These are phyloP conservation scores for Telopea speciosissima DNA, from an alignment of 177 flowering plant species.

Conservation along the genomic window DNA sequence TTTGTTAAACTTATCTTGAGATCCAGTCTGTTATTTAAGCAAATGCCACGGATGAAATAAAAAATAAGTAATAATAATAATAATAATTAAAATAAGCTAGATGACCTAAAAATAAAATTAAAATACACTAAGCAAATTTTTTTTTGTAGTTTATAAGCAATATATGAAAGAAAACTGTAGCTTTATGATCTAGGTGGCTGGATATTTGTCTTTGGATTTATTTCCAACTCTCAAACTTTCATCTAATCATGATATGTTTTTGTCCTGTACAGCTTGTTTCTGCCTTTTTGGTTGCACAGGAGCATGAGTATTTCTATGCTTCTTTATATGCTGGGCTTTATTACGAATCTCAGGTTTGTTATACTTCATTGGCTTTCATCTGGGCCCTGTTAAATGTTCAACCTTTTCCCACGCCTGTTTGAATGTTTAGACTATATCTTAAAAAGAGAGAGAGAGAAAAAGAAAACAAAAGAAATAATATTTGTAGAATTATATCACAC, in stretches of 20 bases:
- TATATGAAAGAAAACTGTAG: not conserved
- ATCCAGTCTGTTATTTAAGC: not conserved
- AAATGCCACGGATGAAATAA: not conserved
- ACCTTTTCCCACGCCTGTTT: no score
- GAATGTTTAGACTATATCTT: no score
- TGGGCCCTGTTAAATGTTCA: not conserved
- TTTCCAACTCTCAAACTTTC: not conserved
- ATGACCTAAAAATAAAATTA: no score
- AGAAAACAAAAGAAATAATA: not conserved
- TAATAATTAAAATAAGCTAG: not conserved
- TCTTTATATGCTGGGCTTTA: conserved; percentile 85
- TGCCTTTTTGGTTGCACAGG: conserved; percentile 43
- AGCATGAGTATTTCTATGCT: conserved; percentile 67
- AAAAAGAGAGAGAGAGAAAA: no score
- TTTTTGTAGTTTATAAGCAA: not conserved
- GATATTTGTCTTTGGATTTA: not conserved
- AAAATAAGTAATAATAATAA: not conserved
- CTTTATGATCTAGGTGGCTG: not conserved
- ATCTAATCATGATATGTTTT: conserved; percentile 11
- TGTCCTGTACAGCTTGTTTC: conserved; percentile 55
- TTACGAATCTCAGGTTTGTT: conserved; percentile 75
- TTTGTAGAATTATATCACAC: not conserved
- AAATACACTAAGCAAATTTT: no score
- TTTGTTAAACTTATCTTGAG: not conserved
- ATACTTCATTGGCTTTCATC: not conserved